A percentile compares a stretch with the other conserved stretches of the same genome.
phyloP scores from a whole-genome alignment of 306 rosid species.

The Aeschynomene evenia region DNA sequence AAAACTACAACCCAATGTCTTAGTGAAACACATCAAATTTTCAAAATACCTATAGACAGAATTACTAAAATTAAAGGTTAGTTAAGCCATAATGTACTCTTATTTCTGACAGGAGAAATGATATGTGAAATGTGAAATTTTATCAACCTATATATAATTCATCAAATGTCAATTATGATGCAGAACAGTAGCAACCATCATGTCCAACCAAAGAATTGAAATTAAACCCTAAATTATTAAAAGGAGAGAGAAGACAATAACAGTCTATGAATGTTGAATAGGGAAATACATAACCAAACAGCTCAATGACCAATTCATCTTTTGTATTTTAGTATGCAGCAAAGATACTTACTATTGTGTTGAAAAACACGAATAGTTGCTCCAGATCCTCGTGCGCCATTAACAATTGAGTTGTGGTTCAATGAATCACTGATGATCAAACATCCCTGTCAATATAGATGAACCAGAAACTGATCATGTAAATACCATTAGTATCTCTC shows the following conservation, averaged over 20 bases:
- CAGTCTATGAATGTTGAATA: not conserved
- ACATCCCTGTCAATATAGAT: conserved; percentile 49
- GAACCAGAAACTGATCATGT: not conserved
- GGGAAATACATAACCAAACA: not conserved
- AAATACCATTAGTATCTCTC: not conserved
- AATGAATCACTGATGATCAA: conserved; percentile 82
- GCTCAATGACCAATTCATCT: not conserved
- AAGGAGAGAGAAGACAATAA: not conserved
- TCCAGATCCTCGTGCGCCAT: conserved; percentile 86
- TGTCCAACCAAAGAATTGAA: not conserved
- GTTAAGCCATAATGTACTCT: not conserved
- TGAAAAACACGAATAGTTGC: conserved; percentile 78
- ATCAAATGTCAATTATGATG: not conserved
- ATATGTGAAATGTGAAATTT: not conserved
- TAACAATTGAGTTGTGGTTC: conserved; percentile 79
- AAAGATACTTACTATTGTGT: conserved; percentile 52
- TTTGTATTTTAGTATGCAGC: not conserved
- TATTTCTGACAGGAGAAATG: not conserved
- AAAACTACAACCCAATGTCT: not conserved
- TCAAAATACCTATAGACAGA: not conserved
- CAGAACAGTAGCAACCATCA: not conserved
- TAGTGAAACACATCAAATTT: not conserved
- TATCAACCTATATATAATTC: not conserved
- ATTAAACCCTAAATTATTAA: not conserved
- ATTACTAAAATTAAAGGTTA: not conserved